Conservation (phyloP, 208 protist genomes). For the Tritrichomonas musculus region DNA sequence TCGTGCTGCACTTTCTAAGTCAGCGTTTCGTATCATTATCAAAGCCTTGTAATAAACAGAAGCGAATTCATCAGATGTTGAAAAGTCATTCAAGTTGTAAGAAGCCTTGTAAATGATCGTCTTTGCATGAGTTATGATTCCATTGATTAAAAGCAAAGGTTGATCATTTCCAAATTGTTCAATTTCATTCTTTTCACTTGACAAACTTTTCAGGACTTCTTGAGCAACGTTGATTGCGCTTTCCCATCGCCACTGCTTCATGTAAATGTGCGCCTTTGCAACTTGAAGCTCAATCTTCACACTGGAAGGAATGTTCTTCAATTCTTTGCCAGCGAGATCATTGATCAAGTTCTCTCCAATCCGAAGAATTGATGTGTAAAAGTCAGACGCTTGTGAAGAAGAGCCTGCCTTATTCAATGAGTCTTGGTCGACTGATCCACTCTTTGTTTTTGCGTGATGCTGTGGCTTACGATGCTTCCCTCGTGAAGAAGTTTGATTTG, state of each 20-base stretch:
- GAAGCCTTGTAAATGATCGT: background rate
- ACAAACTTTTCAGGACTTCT: background rate
- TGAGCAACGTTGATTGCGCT: background rate
- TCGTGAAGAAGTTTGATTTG: background rate
- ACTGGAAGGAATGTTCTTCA: background rate
- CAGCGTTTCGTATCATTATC: background rate
- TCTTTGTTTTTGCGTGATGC: background rate
- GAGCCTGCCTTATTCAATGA: no score
- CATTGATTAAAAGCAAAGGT: background rate
- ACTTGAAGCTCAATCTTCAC: background rate
- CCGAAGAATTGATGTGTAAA: background rate
- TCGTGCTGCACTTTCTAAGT: background rate
- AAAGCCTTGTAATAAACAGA: background rate
- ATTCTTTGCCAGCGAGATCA: background rate
- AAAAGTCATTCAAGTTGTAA: background rate
- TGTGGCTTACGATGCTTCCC: background rate
- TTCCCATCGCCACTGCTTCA: background rate
- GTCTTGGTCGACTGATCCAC: background rate
- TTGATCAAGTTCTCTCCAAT: background rate
- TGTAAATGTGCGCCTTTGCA: background rate
- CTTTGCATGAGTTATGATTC: background rate
- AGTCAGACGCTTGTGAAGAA: background rate
- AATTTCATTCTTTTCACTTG: background rate
- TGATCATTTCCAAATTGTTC: background rate
- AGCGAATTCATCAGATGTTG: background rate